A percentile compares a stretch with the other conserved stretches of the same genome.
These are phyloP conservation scores for Kwoniella sp. DNA, from an alignment of 768 basidiomycete genomes.

Conservation along the genomic window DNA sequence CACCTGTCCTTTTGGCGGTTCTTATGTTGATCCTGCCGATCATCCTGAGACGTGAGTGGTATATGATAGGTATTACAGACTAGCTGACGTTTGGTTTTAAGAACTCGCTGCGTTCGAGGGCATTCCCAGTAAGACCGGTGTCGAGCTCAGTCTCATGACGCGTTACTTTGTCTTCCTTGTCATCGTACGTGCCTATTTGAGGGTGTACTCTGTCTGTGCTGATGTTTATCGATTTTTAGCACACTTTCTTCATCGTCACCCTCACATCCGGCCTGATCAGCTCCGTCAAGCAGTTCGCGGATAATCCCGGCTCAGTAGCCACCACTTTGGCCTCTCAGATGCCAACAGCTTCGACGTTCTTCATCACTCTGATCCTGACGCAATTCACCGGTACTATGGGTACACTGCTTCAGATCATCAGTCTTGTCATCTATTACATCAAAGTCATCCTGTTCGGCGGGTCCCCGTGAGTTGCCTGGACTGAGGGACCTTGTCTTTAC, in stretches of 20 bases:
- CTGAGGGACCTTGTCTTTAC: not conserved
- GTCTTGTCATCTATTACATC: slow-evolving; percentile 79
- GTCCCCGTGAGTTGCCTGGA: slow-evolving; percentile 53
- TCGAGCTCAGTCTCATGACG: slow-evolving; percentile 88
- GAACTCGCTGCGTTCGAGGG: slow-evolving; percentile 83
- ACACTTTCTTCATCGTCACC: slow-evolving; percentile 89
- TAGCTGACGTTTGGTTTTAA: slow-evolving; percentile 6
- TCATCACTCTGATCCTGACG: slow-evolving; percentile 56
- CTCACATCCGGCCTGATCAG: slow-evolving; percentile 76
- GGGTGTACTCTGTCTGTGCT: not conserved
- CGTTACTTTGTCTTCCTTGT: slow-evolving; percentile 90
- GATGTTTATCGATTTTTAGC: slow-evolving; percentile 54
- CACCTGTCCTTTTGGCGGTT: slow-evolving; percentile 79
- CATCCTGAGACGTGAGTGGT: slow-evolving; percentile 63
- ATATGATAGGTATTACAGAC: slow-evolving; percentile 50
- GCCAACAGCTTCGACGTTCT: slow-evolving; percentile 55
- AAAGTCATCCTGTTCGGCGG: slow-evolving; percentile 81
- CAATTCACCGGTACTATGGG: slow-evolving; percentile 66
- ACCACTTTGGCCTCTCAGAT: slow-evolving; percentile 69
- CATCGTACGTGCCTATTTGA: slow-evolving; percentile 59
- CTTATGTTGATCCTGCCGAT: slow-evolving; percentile 87
- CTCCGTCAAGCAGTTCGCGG: slow-evolving; percentile 60
- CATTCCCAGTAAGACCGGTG: slow-evolving; percentile 71
- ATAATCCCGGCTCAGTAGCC: slow-evolving; percentile 68
- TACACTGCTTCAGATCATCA: slow-evolving; percentile 72